These are phyloP conservation scores for Mortierella sp. DNA, from an alignment of 371 early-diverging fungal genomes.

Conservation along the genomic window DNA sequence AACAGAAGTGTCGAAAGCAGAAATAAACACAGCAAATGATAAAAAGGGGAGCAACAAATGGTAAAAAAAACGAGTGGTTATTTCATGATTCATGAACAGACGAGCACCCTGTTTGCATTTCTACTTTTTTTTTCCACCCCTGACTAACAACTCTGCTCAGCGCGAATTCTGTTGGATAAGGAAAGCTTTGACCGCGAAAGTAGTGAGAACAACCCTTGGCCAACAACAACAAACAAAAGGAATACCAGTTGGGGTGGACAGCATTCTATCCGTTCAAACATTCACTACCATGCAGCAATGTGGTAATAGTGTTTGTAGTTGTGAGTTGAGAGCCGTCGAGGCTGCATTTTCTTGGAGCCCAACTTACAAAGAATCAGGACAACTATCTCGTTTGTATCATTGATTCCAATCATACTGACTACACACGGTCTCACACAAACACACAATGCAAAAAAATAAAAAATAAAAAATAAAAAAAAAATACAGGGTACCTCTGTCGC, in stretches of 20 bases:
- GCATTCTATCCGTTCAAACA: background rate
- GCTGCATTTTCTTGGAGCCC: no score
- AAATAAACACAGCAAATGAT: background rate
- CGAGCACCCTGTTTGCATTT: background rate
- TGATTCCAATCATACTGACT: no score
- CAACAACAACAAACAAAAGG: background rate
- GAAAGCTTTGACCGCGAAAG: constrained; percentile 1
- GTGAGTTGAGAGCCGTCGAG: no score
- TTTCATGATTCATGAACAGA: background rate
- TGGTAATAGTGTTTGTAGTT: background rate
- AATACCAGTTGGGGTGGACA: background rate
- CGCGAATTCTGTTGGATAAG: constrained; percentile 4
- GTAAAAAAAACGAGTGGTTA: constrained; percentile 1
- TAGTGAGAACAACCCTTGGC: background rate
- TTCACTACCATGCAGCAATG: background rate
- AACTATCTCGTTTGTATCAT: no score
- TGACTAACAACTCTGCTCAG: background rate
- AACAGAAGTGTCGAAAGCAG: background rate
- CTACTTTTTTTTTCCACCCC: constrained; percentile 1
- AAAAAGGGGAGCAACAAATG: background rate
- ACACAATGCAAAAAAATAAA: no score
- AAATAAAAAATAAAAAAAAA: constrained; percentile 3
- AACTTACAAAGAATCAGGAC: no score
- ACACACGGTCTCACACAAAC: background rate
- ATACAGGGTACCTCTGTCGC: background rate